These are phyloP conservation scores for Rhizopus delemar DNA, from an alignment of 371 early-diverging fungal genomes.

Conservation along the genomic window DNA sequence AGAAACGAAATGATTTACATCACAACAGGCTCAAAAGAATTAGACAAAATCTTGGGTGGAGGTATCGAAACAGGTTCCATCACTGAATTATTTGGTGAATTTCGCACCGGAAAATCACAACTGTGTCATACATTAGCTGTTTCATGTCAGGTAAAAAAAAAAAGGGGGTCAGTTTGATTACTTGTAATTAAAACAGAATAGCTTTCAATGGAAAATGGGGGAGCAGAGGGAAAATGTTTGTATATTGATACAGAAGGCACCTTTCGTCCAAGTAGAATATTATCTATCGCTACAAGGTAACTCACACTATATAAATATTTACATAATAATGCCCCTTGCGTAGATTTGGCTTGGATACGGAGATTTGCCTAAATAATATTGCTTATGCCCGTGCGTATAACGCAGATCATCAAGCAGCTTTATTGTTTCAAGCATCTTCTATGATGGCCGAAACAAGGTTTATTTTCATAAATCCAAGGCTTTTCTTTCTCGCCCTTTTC, in stretches of 20 bases:
- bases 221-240: slow-evolving; percentile 96
- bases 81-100: slow-evolving; percentile 99
- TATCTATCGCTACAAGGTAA: slow-evolving; percentile 88
- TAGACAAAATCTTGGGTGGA: slow-evolving; percentile 93
- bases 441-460: slow-evolving; percentile 93
- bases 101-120: slow-evolving; percentile 98
- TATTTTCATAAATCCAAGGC: not conserved
- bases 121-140: slow-evolving; percentile 97
- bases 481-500: not conserved
- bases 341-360: slow-evolving; percentile 80
- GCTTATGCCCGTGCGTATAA: slow-evolving; percentile 98
- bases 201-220: slow-evolving; percentile 86
- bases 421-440: slow-evolving; percentile 92
- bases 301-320: not conserved
- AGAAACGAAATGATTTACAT: slow-evolving; percentile 82
- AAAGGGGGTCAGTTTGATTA: not conserved
- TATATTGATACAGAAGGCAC: slow-evolving; percentile 99
- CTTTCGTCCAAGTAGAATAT: slow-evolving; percentile 92
- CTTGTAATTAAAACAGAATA: slow-evolving; percentile 30
- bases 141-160: slow-evolving; percentile 82
- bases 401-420: slow-evolving; percentile 94
- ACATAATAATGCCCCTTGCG: not conserved
- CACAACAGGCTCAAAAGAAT: slow-evolving; percentile 91
- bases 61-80: slow-evolving; percentile 98
- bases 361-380: slow-evolving; percentile 94